Conservation (phyloP, 805 yeast genomes). For the Wickerhamia fluorescens region DNA sequence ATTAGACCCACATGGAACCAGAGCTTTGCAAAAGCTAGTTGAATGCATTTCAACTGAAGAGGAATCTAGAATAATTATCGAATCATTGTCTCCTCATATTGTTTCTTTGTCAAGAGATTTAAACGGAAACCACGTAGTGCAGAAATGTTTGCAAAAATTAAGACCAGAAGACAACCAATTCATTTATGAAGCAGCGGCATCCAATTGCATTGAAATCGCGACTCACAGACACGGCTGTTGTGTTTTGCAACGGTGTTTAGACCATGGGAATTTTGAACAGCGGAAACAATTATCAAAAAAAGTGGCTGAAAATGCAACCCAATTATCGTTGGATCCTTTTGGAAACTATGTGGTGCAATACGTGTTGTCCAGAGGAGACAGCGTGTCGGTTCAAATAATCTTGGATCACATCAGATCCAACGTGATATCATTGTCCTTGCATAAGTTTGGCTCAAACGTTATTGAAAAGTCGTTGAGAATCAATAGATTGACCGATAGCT, state of each 20-base stretch:
- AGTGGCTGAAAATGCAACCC: constrained; percentile 62
- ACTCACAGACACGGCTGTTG: constrained; percentile 88
- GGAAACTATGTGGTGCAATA: constrained; percentile 97
- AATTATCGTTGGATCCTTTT: constrained; percentile 81
- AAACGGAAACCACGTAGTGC: constrained; percentile 96
- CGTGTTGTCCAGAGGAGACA: constrained; percentile 52
- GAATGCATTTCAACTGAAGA: constrained; percentile 70
- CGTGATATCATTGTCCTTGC: constrained; percentile 43
- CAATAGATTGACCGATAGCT: constrained; percentile 36
- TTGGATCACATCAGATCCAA: constrained; percentile 30
- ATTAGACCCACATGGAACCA: constrained; percentile 89
- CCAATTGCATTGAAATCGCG: constrained; percentile 71
- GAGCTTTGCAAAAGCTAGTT: constrained; percentile 88
- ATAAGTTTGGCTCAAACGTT: constrained; percentile 42
- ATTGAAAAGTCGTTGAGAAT: constrained; percentile 49
- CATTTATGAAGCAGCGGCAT: constrained; percentile 78
- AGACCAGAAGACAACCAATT: constrained; percentile 68
- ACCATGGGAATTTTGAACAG: constrained; percentile 73
- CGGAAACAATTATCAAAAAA: constrained; percentile 57
- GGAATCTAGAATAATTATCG: constrained; percentile 60
- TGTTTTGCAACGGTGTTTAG: constrained; percentile 90
- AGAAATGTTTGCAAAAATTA: constrained; percentile 78
- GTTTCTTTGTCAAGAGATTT: constrained; percentile 78
- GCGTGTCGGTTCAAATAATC: constrained; percentile 23
- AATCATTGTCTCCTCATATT: constrained; percentile 59